A percentile compares a stretch with the other conserved stretches of the same genome.
Evolutionary conservation across 768 basidiomycete genomes (phyloP).

Genomic region (Omphalotus guepiniiformis): DNA sequence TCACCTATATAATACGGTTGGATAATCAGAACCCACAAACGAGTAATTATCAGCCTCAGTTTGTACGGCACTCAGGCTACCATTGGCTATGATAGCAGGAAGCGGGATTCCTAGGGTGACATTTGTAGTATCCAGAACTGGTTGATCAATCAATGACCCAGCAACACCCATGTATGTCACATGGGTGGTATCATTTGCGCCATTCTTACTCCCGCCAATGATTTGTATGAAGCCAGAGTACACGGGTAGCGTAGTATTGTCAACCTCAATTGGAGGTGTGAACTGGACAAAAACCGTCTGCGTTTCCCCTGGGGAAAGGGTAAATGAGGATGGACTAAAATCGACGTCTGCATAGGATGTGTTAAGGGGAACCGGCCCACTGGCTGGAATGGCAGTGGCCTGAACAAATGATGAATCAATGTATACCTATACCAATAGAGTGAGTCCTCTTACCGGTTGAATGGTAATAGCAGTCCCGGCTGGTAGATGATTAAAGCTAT

Average conservation of each 20-base stretch:
- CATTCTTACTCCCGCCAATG: constrained; percentile 23
- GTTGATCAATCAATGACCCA: constrained; percentile 39
- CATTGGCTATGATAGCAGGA: constrained; percentile 33
- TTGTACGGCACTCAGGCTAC: constrained; percentile 33
- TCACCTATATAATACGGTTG: constrained; percentile 36
- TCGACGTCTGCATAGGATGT: constrained; percentile 41
- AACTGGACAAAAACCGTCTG: constrained; percentile 40
- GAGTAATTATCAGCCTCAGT: constrained; percentile 45
- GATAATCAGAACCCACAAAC: constrained; percentile 29
- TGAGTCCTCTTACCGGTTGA: constrained; percentile 31
- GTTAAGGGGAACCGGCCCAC: constrained; percentile 49
- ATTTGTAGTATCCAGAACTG: constrained; percentile 48
- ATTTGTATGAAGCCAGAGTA: constrained; percentile 47
- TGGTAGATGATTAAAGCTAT: constrained; percentile 49
- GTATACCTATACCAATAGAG: background rate
- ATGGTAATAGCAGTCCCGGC: constrained; percentile 52
- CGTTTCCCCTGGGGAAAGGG: constrained; percentile 38
- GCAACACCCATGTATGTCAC: constrained; percentile 36
- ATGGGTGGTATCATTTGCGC: constrained; percentile 24
- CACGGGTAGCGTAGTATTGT: constrained; percentile 36
- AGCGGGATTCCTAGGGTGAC: constrained; percentile 40
- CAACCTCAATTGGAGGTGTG: constrained; percentile 38
- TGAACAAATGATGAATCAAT: constrained; percentile 12
- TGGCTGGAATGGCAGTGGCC: constrained; percentile 36
- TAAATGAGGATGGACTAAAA: constrained; percentile 41